These are phyloP conservation scores for Zymoseptoria pseudotritici DNA, from an alignment of 2,329 filamentous ascomycete genomes.

Conservation along the genomic window DNA sequence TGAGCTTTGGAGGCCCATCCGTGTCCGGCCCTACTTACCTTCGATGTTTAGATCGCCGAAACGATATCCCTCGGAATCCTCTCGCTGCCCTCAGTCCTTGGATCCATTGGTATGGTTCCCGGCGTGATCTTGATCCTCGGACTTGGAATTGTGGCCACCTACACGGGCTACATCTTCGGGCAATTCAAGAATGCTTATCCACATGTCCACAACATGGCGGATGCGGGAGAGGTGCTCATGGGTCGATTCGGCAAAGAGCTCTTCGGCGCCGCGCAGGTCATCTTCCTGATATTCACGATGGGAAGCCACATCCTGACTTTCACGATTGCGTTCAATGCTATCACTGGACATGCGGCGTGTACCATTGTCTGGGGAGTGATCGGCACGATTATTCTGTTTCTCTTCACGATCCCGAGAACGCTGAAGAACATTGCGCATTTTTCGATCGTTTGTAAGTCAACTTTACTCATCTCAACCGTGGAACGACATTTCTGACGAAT, in stretches of 20 bases:
- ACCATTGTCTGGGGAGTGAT: constrained; percentile 59
- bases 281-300: constrained; percentile 63
- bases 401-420: constrained; percentile 55
- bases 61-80: constrained; percentile 51
- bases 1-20: too few species aligned
- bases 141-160: constrained; percentile 51
- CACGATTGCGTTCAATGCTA: constrained; percentile 60
- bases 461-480: background rate
- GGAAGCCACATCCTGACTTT: constrained; percentile 64
- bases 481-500: constrained; percentile 2
- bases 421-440: constrained; percentile 57
- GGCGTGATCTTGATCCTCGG: constrained; percentile 49
- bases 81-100: constrained; percentile 47
- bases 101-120: constrained; percentile 46
- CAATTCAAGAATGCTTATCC: constrained; percentile 53
- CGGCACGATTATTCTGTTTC: constrained; percentile 50
- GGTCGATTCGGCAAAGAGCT: constrained; percentile 58
- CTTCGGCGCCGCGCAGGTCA: constrained; percentile 53
- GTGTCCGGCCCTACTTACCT: too few species aligned
- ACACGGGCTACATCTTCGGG: constrained; percentile 53
- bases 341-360: constrained; percentile 56
- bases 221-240: constrained; percentile 56
- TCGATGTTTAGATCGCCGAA: too few species aligned
- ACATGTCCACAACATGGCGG: constrained; percentile 51
- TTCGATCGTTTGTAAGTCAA: constrained; percentile 48